Evolutionary conservation across 768 basidiomycete genomes (phyloP), one percentile per base, ranked within the genome.

Genomic region (Pleurotus eryngii): DNA sequence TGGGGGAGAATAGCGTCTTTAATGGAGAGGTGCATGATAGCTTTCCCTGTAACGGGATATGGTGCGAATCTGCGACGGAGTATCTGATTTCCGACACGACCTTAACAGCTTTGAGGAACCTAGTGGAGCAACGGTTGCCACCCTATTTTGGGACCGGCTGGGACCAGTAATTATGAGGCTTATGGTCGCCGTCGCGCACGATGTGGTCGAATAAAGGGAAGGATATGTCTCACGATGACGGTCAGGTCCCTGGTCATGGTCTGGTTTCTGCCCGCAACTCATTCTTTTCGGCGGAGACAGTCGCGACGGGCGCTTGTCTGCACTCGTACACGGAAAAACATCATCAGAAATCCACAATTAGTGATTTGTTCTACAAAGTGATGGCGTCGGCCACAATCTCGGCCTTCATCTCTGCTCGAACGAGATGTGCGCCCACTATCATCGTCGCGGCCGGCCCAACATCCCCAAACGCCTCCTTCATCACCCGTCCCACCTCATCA

Each of bases 1-100:
- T 96, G 93, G 0, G 87, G 85, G 3, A 95, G 77, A 18, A 96
- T 69, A 8, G 81, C 78, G 57, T 87, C 84, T 58, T 82, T 79
- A 63, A 74, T 67, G 4, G 71, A 72, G 37, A 76, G 65, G 48
- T 72, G 47, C 35, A 58, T 45, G 15, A 4, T 22, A 26, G 20
- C 39, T 22, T 55, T 42, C 26, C n/a, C 30, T 57, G 17, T n/a
- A 2, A 9, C 26, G 39, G 38, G 17, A 37, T 18, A 18, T 53
- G 30, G 50, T 27, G 30, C 50, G 50, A 22, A 20, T n/a, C 38
- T 40, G 37, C 18, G 18, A 35, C 30, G 30, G 30, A 11, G 30
- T 35, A 35, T 35, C 30, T 9, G 30, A 35, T 35, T 35, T 35
- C 30, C 11, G 30, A 11, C 30, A 35, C n/a, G 14, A 15, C 27